Base-by-base conservation (phyloP, 495 filamentous ascomycete species). In the Sordaria brevicollis region DNA sequence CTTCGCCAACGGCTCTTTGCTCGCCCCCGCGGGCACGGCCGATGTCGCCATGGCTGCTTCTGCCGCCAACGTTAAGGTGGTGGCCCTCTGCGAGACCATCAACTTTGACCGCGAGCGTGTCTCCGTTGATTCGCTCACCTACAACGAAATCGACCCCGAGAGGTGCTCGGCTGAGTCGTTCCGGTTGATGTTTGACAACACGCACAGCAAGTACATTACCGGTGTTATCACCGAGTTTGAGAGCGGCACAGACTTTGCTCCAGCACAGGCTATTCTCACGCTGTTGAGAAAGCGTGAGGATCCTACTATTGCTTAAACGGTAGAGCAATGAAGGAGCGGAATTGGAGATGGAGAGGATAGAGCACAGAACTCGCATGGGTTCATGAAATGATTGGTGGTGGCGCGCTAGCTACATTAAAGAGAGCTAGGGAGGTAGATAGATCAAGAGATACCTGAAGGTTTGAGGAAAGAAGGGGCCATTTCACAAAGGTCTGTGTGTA, bases 151-250 rank as follows among this genome's bases (percentile, higher is more conserved):
- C 70, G 93, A 89, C 34, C 86, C 86, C 0, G 83, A 84, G 71
- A 72, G 79, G 29, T 78, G 78, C 74, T 77, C 82, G 15, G 74
- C 76, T 49, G 89, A 92, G 74, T 82, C 92, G 7, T 87, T 95
- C 70, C 92, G 96, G 74, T 83, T 97, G 71, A 87, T 97, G 85
- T 97, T 93, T 74, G 95, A 99, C 81, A 92, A 94, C 41, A 98
- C 95, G 11, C 93, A 92, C n/a, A 91, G 91, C 5, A 90, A 92
- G 70, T 94, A 91, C 72, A 89, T 98, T 65, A 88, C 91, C 36
- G 91, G 93, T 81, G 89, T 98, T 31, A 87, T 98, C 31, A 97
- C 93, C 3, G 95, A 99, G 81, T 90, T 93, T 83, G 78, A 80
- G 75, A 76, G 72, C 38, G 77, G 76, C 4, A 74, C 76, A 10